A percentile compares a stretch with the other conserved stretches of the same genome.
These are phyloP conservation scores for Silene coronaria DNA, from an alignment of 179 eudicot genomes.

Conservation along the genomic window DNA sequence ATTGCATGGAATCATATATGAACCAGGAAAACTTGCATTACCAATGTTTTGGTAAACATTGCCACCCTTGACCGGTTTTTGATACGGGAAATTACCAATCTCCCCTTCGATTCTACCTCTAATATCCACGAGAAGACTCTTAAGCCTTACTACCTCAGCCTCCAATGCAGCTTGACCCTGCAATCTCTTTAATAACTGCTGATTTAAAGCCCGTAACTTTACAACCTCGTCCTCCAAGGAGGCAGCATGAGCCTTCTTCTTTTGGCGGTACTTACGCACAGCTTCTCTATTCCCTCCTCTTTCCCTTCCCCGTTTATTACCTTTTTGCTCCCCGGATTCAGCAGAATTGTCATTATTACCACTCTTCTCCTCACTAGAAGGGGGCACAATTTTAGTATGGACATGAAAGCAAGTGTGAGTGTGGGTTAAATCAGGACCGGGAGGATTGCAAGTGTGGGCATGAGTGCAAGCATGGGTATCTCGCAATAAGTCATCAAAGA, in stretches of 20 bases:
- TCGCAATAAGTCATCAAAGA: constrained; percentile 62
- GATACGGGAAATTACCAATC: constrained; percentile 90
- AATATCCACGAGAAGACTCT: constrained; percentile 90
- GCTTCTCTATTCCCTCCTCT: constrained; percentile 85
- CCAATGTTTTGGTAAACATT: constrained; percentile 43
- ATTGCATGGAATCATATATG: constrained; percentile 67
- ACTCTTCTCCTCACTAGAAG: constrained; percentile 51
- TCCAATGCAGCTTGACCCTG: constrained; percentile 80
- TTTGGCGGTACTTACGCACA: constrained; percentile 90
- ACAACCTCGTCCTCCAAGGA: constrained; percentile 88
- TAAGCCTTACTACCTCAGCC: constrained; percentile 80
- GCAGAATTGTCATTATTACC: constrained; percentile 71
- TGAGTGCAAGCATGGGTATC: constrained; percentile 91
- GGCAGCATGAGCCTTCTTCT: constrained; percentile 88
- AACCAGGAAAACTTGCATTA: constrained; percentile 42
- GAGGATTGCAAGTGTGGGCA: constrained; percentile 75
- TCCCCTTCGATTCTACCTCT: constrained; percentile 97
- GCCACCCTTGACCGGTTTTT: constrained; percentile 52
- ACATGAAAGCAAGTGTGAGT: constrained; percentile 92
- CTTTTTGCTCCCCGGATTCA: constrained; percentile 56
- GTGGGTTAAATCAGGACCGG: constrained; percentile 72
- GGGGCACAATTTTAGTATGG: constrained; percentile 70
- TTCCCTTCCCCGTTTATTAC: constrained; percentile 57
- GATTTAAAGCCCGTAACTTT: constrained; percentile 68
- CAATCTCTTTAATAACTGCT: constrained; percentile 70